Evolutionary conservation across 257 asterid species (phyloP), one percentile per base, ranked within the genome.

Genomic region (Solanum appendiculatum): DNA sequence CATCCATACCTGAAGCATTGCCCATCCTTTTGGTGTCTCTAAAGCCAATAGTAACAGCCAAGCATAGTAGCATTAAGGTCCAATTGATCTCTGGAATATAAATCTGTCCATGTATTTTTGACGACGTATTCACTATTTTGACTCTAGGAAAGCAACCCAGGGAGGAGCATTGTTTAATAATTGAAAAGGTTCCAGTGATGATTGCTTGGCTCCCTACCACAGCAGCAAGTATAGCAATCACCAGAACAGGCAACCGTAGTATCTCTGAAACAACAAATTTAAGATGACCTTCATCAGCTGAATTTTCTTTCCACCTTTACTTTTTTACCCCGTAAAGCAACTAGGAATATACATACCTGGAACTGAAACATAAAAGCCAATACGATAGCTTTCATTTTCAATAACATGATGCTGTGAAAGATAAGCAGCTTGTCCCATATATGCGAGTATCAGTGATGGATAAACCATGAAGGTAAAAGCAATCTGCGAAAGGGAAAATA

Each of bases 191-290:
- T 91, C 98, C 99, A 0, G 99, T 96, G 78, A 96, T 96, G 77
- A 96, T 93, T 80, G 99, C 98, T 89, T 96, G 99, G 92, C 99
- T 96, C 87, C 99, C 99, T 6, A 96, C 99, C 9, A 95, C 98
- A 13, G 99, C 98, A 46, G 99, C 99, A 91, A 96, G 93, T 54
- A 96, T 92, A 70, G 99, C 99, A 68, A 95, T 94, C 91, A 93
- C 98, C 86, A 96, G 89, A 84, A 96, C 96, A 6, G 99, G 99
- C 99, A 98, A 94, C 89, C 98, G 89, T 85, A 96, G 82, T 34
- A 77, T 93, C 86, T 89, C 93, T 91, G 88, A 14, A 58, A 74
- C 48, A 51, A 44, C 16, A 63, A 58, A 21, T 33, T 54, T 36
- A 29, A 60, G 56, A 80, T 29, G 34, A 36, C 81, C 31, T 74